Evolutionary conservation across 202 grass and related monocot species (phyloP).

Genomic region (Hordeum pubiflorum): DNA sequence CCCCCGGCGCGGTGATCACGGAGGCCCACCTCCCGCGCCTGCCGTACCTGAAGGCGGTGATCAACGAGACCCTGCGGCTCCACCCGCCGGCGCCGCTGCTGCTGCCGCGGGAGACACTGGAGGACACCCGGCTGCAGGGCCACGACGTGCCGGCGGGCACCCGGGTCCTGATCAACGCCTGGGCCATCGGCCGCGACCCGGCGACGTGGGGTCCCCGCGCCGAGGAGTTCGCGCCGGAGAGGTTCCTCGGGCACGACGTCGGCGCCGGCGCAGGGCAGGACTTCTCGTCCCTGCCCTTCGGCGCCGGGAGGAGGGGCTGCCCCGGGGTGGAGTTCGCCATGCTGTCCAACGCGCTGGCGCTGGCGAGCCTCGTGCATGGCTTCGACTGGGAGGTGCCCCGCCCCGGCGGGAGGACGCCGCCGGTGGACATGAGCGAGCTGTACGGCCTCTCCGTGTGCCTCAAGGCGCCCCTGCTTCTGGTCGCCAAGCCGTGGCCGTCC

Average conservation of each 20-base stretch:
- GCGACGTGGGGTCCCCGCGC: neutral
- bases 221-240: constrained; percentile 31
- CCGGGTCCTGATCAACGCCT: constrained; percentile 20
- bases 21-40: constrained; percentile 19
- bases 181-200: constrained; percentile 23
- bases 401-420: neutral
- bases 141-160: constrained; percentile 16
- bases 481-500: neutral
- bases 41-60: constrained; percentile 10
- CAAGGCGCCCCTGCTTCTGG: neutral
- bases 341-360: neutral
- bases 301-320: constrained; percentile 17
- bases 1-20: neutral
- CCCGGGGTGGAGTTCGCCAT: constrained; percentile 3
- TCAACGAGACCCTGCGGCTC: constrained; percentile 48
- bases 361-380: constrained; percentile 8
- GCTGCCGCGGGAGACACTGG: constrained; percentile 6
- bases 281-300: constrained; percentile 21
- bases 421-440: constrained; percentile 30
- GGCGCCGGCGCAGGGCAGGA: neutral
- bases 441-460: constrained; percentile 4
- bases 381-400: constrained; percentile 32
- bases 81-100: constrained; percentile 32
- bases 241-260: neutral
- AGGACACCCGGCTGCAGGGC: constrained; percentile 32